Evolutionary conservation across 1,139 yeast species (phyloP).

Genomic region (Kodamaea plutei): DNA sequence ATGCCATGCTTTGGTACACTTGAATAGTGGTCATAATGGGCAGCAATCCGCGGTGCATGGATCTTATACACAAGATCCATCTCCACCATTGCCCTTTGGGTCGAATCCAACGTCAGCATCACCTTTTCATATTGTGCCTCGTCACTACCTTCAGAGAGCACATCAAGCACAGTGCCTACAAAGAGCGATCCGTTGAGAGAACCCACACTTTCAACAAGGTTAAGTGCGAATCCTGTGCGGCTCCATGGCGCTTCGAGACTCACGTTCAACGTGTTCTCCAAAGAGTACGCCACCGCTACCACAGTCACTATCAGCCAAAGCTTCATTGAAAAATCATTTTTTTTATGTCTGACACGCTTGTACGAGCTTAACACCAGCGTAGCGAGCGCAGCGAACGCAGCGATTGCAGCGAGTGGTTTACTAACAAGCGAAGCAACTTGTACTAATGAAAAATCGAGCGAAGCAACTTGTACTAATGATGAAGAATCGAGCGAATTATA

Average conservation of each 20-base stretch:
- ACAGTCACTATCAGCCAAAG: background rate
- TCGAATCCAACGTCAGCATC: background rate
- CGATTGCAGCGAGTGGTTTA: too few species aligned
- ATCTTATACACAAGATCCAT: conserved; percentile 51
- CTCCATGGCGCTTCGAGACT: conserved; percentile 27
- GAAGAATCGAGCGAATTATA: too few species aligned
- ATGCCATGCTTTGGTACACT: conserved; percentile 16
- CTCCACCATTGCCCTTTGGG: conserved; percentile 24
- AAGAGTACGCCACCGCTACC: background rate
- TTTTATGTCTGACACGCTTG: too few species aligned
- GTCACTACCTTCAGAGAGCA: conserved; percentile 17
- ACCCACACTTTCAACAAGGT: conserved; percentile 54
- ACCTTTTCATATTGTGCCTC: background rate
- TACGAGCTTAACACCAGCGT: too few species aligned
- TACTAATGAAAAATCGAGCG: too few species aligned
- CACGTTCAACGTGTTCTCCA: conserved; percentile 8
- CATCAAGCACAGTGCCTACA: conserved; percentile 38
- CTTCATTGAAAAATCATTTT: background rate
- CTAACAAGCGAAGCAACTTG: too few species aligned
- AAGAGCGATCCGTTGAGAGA: conserved; percentile 48
- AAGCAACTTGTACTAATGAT: too few species aligned
- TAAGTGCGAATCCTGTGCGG: conserved; percentile 40
- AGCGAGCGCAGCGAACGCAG: too few species aligned
- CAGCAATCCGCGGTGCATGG: conserved; percentile 57
- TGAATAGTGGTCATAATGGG: conserved; percentile 56